These are phyloP conservation scores for Plectranthus barbatus DNA, from an alignment of 257 asterid species.

Conservation along the genomic window DNA sequence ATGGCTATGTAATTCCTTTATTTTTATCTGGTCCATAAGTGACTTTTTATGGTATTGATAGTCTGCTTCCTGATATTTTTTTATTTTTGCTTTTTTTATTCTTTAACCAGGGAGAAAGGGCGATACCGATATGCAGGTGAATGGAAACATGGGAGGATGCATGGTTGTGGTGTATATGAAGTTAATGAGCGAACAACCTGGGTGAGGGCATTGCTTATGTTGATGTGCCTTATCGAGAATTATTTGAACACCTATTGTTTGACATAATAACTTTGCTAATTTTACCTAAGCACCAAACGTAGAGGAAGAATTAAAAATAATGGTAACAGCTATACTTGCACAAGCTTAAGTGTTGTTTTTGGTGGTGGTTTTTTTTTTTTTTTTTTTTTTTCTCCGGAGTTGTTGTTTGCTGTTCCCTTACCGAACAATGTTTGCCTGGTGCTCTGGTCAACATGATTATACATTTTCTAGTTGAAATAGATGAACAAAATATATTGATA, in stretches of 20 bases:
- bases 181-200: conserved; percentile 68
- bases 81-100: conserved; percentile 8
- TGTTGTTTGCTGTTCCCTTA: not conserved
- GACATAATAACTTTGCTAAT: not conserved
- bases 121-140: conserved; percentile 92
- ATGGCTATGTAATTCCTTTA: not conserved
- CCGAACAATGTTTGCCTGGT: not conserved
- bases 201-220: conserved; percentile 40
- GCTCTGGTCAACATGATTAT: not conserved
- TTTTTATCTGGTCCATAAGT: not conserved
- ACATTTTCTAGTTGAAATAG: not conserved
- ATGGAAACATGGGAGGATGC: conserved; percentile 99
- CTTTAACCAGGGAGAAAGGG: conserved; percentile 75
- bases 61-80: not conserved
- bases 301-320: not conserved
- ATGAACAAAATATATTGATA: not conserved
- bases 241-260: not conserved
- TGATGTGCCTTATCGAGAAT: not conserved
- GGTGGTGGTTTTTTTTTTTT: not conserved
- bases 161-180: conserved; percentile 95
- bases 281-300: not conserved
- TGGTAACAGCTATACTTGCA: not conserved
- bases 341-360: not conserved
- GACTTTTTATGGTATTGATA: not conserved
- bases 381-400: not conserved